Evolutionary conservation across 768 basidiomycete species (phyloP).

Genomic region (Boletus rubropictus): DNA sequence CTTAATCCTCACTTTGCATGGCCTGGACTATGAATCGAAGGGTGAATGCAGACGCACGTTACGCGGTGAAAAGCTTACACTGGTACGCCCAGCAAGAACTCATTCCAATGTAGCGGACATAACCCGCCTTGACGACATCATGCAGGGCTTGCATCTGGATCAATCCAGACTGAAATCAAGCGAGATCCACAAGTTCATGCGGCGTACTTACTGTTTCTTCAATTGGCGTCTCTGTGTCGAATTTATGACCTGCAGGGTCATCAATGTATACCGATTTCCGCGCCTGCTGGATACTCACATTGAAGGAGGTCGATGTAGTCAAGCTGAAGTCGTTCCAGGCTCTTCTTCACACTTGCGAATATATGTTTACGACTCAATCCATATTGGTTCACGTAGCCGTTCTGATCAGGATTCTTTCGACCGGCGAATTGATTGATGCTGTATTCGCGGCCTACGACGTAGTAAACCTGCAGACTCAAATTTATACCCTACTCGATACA

Average conservation of each 20-base stretch:
- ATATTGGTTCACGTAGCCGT: slow-evolving; percentile 44
- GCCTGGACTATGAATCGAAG: slow-evolving; percentile 28
- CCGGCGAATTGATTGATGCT: slow-evolving; percentile 6
- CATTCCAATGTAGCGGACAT: slow-evolving; percentile 44
- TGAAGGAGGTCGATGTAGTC: slow-evolving; percentile 59
- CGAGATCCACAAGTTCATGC: not conserved
- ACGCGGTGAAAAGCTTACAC: slow-evolving; percentile 19
- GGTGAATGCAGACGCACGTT: not conserved
- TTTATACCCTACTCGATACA: not conserved
- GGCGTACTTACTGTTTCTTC: slow-evolving; percentile 34
- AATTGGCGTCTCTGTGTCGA: slow-evolving; percentile 47
- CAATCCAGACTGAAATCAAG: not conserved
- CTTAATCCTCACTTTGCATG: slow-evolving; percentile 32
- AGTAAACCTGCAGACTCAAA: slow-evolving; percentile 34
- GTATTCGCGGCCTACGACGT: slow-evolving; percentile 29
- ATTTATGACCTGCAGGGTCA: slow-evolving; percentile 37
- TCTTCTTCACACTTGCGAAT: slow-evolving; percentile 48
- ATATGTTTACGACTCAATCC: slow-evolving; percentile 52
- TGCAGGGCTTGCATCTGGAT: slow-evolving; percentile 44
- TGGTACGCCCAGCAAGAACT: slow-evolving; percentile 39
- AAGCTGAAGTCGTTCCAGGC: slow-evolving; percentile 37
- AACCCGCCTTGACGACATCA: slow-evolving; percentile 45
- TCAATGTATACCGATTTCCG: not conserved
- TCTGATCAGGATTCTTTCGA: slow-evolving; percentile 29
- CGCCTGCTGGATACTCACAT: slow-evolving; percentile 25